Conservation (phyloP, 2,329 filamentous ascomycete species). For the Hypoxylon sp. region DNA sequence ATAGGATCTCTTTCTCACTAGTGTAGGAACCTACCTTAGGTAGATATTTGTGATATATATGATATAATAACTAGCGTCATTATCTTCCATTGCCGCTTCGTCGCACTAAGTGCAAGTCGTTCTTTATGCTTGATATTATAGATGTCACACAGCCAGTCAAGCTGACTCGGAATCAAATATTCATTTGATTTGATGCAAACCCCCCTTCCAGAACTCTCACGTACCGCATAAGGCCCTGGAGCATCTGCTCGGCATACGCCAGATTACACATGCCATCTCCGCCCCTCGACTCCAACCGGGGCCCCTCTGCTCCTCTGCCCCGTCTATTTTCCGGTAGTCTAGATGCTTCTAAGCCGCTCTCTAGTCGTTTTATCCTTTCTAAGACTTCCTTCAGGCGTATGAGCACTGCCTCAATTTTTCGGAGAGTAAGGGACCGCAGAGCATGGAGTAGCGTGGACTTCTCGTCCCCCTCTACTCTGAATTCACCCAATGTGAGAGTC, state of each 20-base stretch:
- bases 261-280: conserved; percentile 1
- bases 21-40: too few relatives aligned
- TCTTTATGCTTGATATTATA: neutral
- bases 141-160: neutral
- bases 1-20: neutral
- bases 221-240: conserved; percentile 1
- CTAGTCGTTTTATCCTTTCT: neutral
- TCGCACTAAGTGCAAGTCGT: neutral
- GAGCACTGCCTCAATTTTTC: conserved; percentile 4
- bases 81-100: neutral
- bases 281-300: neutral
- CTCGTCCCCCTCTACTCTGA: conserved; percentile 2
- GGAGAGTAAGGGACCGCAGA: conserved; percentile 2
- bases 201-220: conserved; percentile 3
- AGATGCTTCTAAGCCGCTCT: neutral
- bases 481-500: conserved; percentile 3
- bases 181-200: neutral
- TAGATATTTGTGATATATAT: neutral
- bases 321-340: conserved; percentile 4
- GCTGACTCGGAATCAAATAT: neutral
- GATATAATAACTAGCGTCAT: neutral
- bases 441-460: conserved; percentile 5
- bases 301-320: conserved; percentile 1
- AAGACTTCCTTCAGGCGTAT: conserved; percentile 2
- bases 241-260: conserved; percentile 6